Evolutionary conservation across 768 basidiomycete genomes (phyloP).

Genomic region (Suillus luteus): DNA sequence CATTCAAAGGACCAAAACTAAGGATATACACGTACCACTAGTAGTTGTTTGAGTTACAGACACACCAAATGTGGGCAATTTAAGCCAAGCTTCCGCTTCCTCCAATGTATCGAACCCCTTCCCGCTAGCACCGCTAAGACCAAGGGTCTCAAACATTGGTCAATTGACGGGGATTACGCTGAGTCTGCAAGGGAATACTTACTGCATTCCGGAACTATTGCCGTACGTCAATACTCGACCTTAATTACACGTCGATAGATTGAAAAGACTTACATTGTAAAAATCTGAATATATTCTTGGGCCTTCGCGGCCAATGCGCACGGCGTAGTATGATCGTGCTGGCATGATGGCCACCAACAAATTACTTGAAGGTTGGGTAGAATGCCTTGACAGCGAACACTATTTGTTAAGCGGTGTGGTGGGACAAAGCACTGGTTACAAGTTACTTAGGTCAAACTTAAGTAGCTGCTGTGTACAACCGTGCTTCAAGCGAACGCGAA

Average conservation of each 20-base stretch:
- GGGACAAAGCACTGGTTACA: background rate
- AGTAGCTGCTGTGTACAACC: background rate
- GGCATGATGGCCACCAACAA: background rate
- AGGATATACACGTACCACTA: conserved; percentile 23
- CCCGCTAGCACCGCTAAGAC: conserved; percentile 34
- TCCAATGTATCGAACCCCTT: conserved; percentile 34
- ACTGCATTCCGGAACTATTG: conserved; percentile 29
- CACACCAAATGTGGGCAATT: conserved; percentile 18
- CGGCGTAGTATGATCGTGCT: conserved; percentile 36
- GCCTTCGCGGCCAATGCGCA: conserved; percentile 36
- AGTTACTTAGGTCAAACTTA: background rate
- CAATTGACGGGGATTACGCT: background rate
- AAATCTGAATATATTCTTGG: conserved; percentile 34
- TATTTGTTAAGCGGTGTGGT: background rate
- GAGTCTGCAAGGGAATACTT: conserved; percentile 9
- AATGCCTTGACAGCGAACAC: background rate
- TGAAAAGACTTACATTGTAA: conserved; percentile 25
- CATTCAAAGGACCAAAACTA: background rate
- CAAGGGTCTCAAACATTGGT: conserved; percentile 23
- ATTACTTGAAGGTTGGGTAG: background rate
- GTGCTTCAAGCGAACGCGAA: too few relatives aligned
- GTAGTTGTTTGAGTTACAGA: conserved; percentile 11
- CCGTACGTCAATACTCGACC: background rate
- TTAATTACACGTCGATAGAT: background rate
- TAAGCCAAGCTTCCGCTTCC: conserved; percentile 32